phyloP scores from a whole-genome alignment of 257 asterid species.

The Coffea eugenioides region DNA sequence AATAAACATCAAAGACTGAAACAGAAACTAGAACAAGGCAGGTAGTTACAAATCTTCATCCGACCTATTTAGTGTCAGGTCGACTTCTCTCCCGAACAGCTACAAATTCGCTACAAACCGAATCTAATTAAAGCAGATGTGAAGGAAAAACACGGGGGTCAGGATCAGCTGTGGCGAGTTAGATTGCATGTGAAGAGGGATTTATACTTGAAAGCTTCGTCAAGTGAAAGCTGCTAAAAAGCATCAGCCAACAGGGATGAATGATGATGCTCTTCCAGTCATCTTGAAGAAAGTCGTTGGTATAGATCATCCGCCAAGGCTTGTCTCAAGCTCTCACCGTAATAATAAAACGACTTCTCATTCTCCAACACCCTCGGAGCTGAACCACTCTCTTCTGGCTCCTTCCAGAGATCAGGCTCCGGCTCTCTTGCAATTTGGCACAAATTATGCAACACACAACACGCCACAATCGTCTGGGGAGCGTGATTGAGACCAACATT shows the following conservation, averaged over 20 bases:
- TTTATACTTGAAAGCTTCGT: conserved; percentile 32
- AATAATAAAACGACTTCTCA: conserved; percentile 69
- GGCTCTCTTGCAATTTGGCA: conserved; percentile 98
- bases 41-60: conserved; percentile 5
- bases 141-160: background rate
- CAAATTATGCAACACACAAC: conserved; percentile 93
- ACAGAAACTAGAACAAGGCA: background rate
- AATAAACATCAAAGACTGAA: background rate
- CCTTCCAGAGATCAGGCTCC: conserved; percentile 94
- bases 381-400: conserved; percentile 87
- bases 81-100: conserved; percentile 1
- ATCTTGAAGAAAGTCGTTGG: conserved; percentile 82
- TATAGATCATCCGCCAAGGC: conserved; percentile 87
- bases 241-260: background rate
- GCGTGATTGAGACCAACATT: conserved; percentile 88
- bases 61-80: background rate
- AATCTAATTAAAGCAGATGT: conserved; percentile 15
- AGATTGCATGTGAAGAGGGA: conserved; percentile 24
- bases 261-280: conserved; percentile 20
- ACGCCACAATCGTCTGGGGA: conserved; percentile 93
- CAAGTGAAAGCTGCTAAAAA: conserved; percentile 10
- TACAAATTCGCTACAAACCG: conserved; percentile 1
- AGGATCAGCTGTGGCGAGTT: conserved; percentile 20
- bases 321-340: conserved; percentile 81
- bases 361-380: conserved; percentile 76